Percentiles rank a stretch among this genome's conserved stretches.
These are phyloP conservation scores for Hibiscus syriacus DNA, from an alignment of 345 rosid genomes.

Conservation along the genomic window DNA sequence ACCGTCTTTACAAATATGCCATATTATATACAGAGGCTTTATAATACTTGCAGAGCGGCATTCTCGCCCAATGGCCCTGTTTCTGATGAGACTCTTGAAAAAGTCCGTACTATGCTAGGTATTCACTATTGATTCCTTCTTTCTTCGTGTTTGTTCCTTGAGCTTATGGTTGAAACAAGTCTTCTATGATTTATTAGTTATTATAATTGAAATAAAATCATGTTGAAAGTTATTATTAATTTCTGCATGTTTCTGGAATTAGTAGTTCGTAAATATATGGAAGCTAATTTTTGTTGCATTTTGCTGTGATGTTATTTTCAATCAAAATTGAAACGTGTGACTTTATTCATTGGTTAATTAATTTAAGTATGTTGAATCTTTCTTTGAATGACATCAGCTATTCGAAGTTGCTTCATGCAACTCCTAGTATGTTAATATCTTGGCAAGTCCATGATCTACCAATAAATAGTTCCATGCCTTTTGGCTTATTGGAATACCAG, in stretches of 20 bases:
- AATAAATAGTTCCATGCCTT: neutral
- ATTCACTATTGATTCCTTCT: slow-evolving; percentile 7
- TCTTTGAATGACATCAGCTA: neutral
- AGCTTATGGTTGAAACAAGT: neutral
- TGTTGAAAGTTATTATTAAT: neutral
- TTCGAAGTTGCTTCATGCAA: neutral
- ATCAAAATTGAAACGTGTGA: neutral
- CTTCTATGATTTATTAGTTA: neutral
- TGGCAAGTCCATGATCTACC: neutral
- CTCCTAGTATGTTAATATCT: neutral
- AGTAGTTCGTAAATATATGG: neutral
- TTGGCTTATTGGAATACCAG: neutral
- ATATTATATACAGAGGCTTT: slow-evolving; percentile 68
- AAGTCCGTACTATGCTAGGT: slow-evolving; percentile 64
- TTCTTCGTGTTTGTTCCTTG: neutral
- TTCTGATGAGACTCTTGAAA: slow-evolving; percentile 74
- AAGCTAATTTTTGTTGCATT: neutral
- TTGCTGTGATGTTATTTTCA: neutral
- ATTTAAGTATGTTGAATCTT: neutral
- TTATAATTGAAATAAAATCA: neutral
- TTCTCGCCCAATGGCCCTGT: slow-evolving; percentile 63
- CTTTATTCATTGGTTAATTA: neutral
- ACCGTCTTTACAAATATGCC: slow-evolving; percentile 50
- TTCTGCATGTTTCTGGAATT: neutral
- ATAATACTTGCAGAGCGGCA: slow-evolving; percentile 57